These are phyloP conservation scores for Annulohypoxylon bovei DNA, from an alignment of 495 filamentous ascomycete genomes.

Conservation along the genomic window DNA sequence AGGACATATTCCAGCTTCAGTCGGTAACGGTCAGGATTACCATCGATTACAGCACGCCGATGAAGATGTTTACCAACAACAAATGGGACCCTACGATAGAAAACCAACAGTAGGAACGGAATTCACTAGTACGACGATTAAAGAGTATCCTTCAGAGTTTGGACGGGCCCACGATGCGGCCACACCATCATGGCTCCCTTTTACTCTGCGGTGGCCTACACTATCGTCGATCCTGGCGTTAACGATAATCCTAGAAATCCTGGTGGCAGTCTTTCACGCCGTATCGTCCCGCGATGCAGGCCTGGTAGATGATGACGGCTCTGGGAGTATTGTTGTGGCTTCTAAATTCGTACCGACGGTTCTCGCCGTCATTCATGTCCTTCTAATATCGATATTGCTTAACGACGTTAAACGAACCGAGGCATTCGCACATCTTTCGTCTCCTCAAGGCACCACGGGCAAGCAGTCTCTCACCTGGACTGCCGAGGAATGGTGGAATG, in stretches of 20 bases:
- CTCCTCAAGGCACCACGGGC: slow-evolving; percentile 40
- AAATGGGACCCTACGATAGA: neutral
- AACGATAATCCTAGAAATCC: slow-evolving; percentile 33
- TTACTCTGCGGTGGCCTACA: slow-evolving; percentile 32
- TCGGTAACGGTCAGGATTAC: neutral
- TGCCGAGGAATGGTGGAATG: slow-evolving; percentile 45
- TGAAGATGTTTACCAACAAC: neutral
- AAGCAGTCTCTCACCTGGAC: slow-evolving; percentile 40
- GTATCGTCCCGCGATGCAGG: slow-evolving; percentile 41
- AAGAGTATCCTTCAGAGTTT: neutral
- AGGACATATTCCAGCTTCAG: neutral
- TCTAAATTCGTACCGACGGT: slow-evolving; percentile 50
- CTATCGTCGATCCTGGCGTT: slow-evolving; percentile 29
- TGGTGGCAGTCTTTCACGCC: slow-evolving; percentile 22
- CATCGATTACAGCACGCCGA: neutral
- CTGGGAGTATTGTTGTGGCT: slow-evolving; percentile 44
- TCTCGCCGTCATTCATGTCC: slow-evolving; percentile 47
- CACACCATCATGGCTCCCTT: slow-evolving; percentile 36
- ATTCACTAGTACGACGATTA: neutral
- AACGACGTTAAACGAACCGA: slow-evolving; percentile 51
- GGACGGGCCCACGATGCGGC: neutral
- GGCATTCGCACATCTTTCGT: slow-evolving; percentile 48
- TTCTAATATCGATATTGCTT: slow-evolving; percentile 43
- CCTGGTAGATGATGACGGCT: slow-evolving; percentile 45
- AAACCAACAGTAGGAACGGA: neutral